These are phyloP conservation scores for Protomyces inouyei DNA, from an alignment of 1,139 yeast species.

Conservation along the genomic window DNA sequence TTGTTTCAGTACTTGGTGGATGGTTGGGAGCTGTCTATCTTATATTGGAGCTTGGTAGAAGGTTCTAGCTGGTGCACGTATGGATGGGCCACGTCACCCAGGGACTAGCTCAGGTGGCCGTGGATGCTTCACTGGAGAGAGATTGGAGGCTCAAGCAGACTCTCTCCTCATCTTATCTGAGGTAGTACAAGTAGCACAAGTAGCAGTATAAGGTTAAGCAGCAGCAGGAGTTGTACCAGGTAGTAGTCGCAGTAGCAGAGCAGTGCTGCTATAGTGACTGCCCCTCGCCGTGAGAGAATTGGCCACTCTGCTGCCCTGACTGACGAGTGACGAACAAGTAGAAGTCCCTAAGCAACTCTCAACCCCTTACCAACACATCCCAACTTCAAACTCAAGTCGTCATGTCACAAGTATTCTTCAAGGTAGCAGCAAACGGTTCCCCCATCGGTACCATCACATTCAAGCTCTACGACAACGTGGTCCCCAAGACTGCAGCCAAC, in stretches of 20 bases:
- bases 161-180: too few species aligned
- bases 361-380: background rate
- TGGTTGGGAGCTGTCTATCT: background rate
- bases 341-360: background rate
- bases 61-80: background rate
- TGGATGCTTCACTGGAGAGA: too few species aligned
- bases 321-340: background rate
- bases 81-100: background rate
- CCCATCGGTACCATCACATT: slow-evolving; percentile 70
- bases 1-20: background rate
- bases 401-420: slow-evolving; percentile 23
- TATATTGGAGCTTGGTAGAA: background rate
- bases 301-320: background rate
- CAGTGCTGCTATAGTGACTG: background rate
- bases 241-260: background rate
- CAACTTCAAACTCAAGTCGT: background rate
- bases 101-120: too few species aligned
- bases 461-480: slow-evolving; percentile 87
- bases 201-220: too few species aligned
- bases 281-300: background rate
- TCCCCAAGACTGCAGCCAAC: slow-evolving; percentile 97
- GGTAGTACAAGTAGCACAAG: too few species aligned
- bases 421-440: slow-evolving; percentile 37
- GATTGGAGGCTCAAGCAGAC: too few species aligned
- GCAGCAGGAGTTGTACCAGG: too few species aligned